Evolutionary conservation across 148 eudicot genomes (phyloP).

Genomic region (Silene uniflora): DNA sequence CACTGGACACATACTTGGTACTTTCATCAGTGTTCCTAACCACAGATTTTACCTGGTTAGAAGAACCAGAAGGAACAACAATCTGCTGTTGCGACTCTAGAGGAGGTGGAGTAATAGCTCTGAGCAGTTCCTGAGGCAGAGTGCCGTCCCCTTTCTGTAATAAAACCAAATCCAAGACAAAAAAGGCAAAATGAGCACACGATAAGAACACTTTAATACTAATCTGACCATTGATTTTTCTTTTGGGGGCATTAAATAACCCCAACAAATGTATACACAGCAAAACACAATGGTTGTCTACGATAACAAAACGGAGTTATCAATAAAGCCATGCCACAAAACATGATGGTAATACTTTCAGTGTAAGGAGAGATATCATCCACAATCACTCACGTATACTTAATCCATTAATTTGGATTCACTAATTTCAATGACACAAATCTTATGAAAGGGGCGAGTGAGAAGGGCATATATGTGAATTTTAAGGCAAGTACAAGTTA

Average conservation of each 20-base stretch:
- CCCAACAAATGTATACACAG: conserved; percentile 1
- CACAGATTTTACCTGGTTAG: conserved; percentile 47
- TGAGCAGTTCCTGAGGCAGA: conserved; percentile 85
- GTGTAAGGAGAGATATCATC: not conserved
- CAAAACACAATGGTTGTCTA: not conserved
- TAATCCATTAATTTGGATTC: not conserved
- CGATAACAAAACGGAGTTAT: not conserved
- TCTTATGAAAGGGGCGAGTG: not conserved
- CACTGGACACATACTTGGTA: conserved; percentile 41
- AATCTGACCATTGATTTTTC: not conserved
- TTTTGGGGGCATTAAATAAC: not conserved
- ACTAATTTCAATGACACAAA: not conserved
- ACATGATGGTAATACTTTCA: not conserved
- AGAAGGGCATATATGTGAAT: not conserved
- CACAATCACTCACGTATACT: not conserved
- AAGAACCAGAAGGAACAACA: conserved; percentile 40
- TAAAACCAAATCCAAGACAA: conserved; percentile 18
- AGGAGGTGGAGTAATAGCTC: conserved; percentile 80
- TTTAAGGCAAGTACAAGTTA: not conserved
- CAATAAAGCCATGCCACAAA: not conserved
- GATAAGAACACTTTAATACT: conserved; percentile 1
- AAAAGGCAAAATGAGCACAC: conserved; percentile 15
- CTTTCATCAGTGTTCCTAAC: conserved; percentile 46
- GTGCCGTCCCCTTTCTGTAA: conserved; percentile 86
- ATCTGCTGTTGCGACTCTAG: conserved; percentile 68